phyloP scores from a whole-genome alignment of 495 filamentous ascomycete genomes.

The Talaromyces proteolyticus region DNA sequence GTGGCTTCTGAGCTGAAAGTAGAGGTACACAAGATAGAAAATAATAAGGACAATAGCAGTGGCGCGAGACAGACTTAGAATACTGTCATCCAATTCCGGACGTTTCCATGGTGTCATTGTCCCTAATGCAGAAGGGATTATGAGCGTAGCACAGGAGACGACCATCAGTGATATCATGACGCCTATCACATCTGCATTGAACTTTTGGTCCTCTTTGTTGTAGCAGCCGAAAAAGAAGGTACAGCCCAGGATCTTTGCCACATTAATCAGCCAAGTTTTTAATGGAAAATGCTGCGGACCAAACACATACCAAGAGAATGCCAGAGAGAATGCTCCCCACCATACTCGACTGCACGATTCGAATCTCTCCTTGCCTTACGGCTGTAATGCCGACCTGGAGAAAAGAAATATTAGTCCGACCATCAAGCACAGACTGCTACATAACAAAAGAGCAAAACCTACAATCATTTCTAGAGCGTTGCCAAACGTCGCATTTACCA shows the following conservation, averaged over 20 bases:
- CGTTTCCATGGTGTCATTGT: slow-evolving; percentile 13
- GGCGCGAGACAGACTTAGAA: slow-evolving; percentile 17
- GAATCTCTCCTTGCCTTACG: slow-evolving; percentile 14
- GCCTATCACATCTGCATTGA: slow-evolving; percentile 14
- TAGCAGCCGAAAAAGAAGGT: slow-evolving; percentile 17
- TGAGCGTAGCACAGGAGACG: slow-evolving; percentile 13
- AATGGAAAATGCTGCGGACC: neutral
- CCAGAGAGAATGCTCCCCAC: slow-evolving; percentile 22
- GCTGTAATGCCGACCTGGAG: slow-evolving; percentile 19
- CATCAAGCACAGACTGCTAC: neutral
- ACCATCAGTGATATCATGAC: slow-evolving; percentile 23
- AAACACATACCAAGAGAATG: slow-evolving; percentile 14
- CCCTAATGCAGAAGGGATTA: slow-evolving; percentile 21
- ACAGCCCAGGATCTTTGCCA: slow-evolving; percentile 16
- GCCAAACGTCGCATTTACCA: slow-evolving; percentile 23
- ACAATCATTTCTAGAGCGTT: slow-evolving; percentile 25
- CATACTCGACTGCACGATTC: slow-evolving; percentile 21
- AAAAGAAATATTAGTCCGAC: too few relatives aligned
- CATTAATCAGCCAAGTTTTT: neutral
- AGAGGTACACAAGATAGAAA: slow-evolving; percentile 65
- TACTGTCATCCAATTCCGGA: slow-evolving; percentile 42
- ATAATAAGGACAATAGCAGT: slow-evolving; percentile 49
- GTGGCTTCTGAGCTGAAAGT: slow-evolving; percentile 40
- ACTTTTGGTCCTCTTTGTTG: slow-evolving; percentile 12
- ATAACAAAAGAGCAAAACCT: neutral